Percentiles rank a stretch among this genome's conserved stretches.
phyloP scores from a whole-genome alignment of 371 early-diverging fungal genomes.

The Mucor ambiguus region DNA sequence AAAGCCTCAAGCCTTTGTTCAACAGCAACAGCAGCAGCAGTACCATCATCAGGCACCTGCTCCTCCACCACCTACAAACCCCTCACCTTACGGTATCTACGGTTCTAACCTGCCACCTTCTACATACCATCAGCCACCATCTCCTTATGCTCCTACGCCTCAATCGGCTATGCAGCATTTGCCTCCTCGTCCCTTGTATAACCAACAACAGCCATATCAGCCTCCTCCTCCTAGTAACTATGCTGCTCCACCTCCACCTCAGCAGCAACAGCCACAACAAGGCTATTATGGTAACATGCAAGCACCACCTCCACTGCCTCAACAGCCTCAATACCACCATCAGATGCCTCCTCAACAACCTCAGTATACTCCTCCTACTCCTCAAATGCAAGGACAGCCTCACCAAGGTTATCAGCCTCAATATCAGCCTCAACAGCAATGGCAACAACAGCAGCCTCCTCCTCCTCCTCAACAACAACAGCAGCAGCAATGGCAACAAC shows the following conservation, averaged over 20 bases:
- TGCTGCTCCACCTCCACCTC: slow-evolving; percentile 23
- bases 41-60: not conserved
- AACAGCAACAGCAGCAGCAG: slow-evolving; percentile 8
- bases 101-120: slow-evolving; percentile 19
- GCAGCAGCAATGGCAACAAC: slow-evolving; percentile 28
- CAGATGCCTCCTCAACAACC: slow-evolving; percentile 39
- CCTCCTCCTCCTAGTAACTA: slow-evolving; percentile 3
- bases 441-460: not conserved
- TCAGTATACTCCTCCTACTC: slow-evolving; percentile 24
- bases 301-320: slow-evolving; percentile 18
- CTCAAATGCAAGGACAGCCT: slow-evolving; percentile 24
- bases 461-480: slow-evolving; percentile 12
- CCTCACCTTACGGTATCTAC: slow-evolving; percentile 13
- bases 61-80: not conserved
- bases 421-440: slow-evolving; percentile 5
- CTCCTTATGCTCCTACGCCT: slow-evolving; percentile 27
- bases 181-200: slow-evolving; percentile 15
- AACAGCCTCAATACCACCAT: slow-evolving; percentile 29
- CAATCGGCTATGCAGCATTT: slow-evolving; percentile 26
- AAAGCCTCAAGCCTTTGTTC: slow-evolving; percentile 21
- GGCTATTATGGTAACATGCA: slow-evolving; percentile 16
- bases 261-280: slow-evolving; percentile 24
- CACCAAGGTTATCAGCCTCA: slow-evolving; percentile 19
- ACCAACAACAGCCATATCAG: slow-evolving; percentile 12
- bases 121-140: slow-evolving; percentile 21